Conservation (phyloP, 352 stramenopile species). For the Paralagenidium karlingii region DNA sequence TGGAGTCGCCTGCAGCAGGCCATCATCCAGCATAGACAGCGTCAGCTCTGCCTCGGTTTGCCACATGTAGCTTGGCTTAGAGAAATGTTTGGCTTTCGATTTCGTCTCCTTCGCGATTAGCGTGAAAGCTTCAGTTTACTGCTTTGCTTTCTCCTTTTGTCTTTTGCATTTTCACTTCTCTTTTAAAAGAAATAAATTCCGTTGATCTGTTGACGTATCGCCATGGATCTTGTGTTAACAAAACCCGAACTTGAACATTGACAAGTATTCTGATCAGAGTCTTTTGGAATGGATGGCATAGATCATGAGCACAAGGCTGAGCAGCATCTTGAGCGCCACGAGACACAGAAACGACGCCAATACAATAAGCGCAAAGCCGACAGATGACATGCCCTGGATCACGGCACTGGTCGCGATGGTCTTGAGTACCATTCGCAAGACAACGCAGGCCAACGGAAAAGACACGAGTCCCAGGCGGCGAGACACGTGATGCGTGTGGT, state of each 20-base stretch:
- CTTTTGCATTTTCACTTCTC: too few relatives aligned
- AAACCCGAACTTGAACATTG: too few relatives aligned
- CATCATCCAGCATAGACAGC: too few relatives aligned
- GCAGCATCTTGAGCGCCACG: slow-evolving; percentile 59
- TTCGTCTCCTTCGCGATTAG: too few relatives aligned
- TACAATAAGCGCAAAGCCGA: slow-evolving; percentile 22
- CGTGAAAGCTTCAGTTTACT: too few relatives aligned
- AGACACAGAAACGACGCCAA: slow-evolving; percentile 63
- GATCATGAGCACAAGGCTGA: slow-evolving; percentile 69
- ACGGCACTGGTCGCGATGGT: slow-evolving; percentile 31
- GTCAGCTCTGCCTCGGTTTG: too few relatives aligned
- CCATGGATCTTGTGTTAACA: too few relatives aligned
- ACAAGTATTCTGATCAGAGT: slow-evolving; percentile 9
- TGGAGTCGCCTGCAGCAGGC: slow-evolving; percentile 30
- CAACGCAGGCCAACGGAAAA: slow-evolving; percentile 90
- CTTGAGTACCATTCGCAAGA: slow-evolving; percentile 70
- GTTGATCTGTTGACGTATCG: too few relatives aligned
- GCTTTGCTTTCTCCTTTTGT: too few relatives aligned
- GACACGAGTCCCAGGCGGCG: slow-evolving; percentile 89
- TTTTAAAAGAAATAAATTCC: too few relatives aligned
- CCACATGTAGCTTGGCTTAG: too few relatives aligned
- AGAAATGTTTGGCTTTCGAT: too few relatives aligned
- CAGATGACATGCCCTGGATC: neutral
- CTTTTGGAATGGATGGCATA: slow-evolving; percentile 52
- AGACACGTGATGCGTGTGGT: slow-evolving; percentile 91